Evolutionary conservation across 116 monocot genomes (phyloP).

Genomic region (Thalassia testudinum): DNA sequence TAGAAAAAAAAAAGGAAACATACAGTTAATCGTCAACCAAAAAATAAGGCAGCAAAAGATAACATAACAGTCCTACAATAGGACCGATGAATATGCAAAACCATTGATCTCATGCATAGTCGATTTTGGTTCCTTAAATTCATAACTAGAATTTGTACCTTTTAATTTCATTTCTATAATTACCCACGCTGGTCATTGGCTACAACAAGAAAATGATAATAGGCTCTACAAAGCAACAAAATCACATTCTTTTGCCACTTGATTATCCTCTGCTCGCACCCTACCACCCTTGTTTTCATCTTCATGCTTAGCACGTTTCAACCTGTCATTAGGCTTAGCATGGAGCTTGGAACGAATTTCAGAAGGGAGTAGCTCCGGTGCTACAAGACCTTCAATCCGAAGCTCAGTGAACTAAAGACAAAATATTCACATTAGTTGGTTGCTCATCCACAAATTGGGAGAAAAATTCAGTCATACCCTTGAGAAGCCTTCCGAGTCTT

Average conservation of each 20-base stretch:
- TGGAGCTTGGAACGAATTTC: slow-evolving; percentile 74
- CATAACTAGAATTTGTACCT: too few species aligned
- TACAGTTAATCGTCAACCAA: too few species aligned
- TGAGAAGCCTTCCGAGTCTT: slow-evolving; percentile 91
- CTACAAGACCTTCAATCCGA: slow-evolving; percentile 95
- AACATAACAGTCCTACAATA: too few species aligned
- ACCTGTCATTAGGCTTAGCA: slow-evolving; percentile 58
- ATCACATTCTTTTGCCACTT: slow-evolving; percentile 21
- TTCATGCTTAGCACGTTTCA: slow-evolving; percentile 67
- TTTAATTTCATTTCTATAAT: too few species aligned
- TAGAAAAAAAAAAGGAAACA: too few species aligned
- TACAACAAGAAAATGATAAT: background rate
- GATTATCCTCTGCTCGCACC: slow-evolving; percentile 37
- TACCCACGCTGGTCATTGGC: background rate
- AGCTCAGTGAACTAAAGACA: slow-evolving; percentile 50
- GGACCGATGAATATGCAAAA: too few species aligned
- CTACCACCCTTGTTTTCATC: slow-evolving; percentile 50
- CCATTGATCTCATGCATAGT: too few species aligned
- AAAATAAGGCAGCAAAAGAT: too few species aligned
- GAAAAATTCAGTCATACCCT: background rate
- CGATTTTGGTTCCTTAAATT: too few species aligned
- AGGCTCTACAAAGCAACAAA: background rate
- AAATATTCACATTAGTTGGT: too few species aligned
- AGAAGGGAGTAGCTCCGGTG: slow-evolving; percentile 71
- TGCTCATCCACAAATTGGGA: too few species aligned